Base-by-base conservation (phyloP, 352 stramenopile genomes). In the Hyaloperonospora arabidopsidis region DNA sequence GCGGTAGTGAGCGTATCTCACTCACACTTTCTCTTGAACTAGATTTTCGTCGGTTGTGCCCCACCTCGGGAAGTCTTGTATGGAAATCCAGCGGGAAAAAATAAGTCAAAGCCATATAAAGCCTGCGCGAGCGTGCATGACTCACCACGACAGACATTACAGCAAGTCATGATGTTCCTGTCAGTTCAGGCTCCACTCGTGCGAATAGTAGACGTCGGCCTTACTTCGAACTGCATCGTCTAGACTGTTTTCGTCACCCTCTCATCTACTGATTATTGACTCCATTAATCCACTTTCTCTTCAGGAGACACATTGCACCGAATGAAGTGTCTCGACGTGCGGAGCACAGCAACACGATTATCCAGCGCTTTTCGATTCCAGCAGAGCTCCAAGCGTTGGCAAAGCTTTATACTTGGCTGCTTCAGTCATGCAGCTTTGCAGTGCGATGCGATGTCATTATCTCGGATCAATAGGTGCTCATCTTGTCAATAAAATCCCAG, bases 371-470 rank as follows among this genome's bases (percentile, higher is more conserved):
- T 81, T 97, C 46, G 81, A 88, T 57, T 96, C 96, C 59, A 78
- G 95, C 54, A 67, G 79, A 28, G 94, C 95, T 48, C 56, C 96
- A 3, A 85, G 91, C 36, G 76, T 98, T 35, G 77, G 97, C 57
- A 98, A 98, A 65, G 93, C 97, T 25, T 76, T 97, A 44, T 98
- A 95, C 65, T 74, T 87, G 7, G 61, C 96, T 21, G 65, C 88
- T 4, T 87, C 93, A 41, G 57, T 97, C 17, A 84, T 95, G n/a
- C 90, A 98, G 57, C 86, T 97, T 47, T 78, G 67, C 18, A 92
- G 91, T 0, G 96, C 96, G 52, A 65, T 98, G 36, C 79, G 91
- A 22, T 32, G 76, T 89, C 34, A 72, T 68, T 14, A 63, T 91
- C 15, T 84, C 78, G 40, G 77, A 84, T 45, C 66, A 54, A 46